These are phyloP conservation scores for Lactarius hatsudake DNA, from an alignment of 768 basidiomycete genomes.

Conservation along the genomic window DNA sequence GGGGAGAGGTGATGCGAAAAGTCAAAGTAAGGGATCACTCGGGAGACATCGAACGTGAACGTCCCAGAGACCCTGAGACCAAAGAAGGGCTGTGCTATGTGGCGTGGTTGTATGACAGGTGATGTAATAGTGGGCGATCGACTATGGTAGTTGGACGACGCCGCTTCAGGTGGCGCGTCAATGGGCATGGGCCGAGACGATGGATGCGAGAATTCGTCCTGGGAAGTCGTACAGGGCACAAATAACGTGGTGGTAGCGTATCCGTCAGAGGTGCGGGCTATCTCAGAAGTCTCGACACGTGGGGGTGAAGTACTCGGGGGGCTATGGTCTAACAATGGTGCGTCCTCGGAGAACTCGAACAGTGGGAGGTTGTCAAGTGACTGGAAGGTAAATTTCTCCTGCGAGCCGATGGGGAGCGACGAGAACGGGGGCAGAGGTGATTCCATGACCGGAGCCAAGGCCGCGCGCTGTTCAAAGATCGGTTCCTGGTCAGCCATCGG, in stretches of 20 bases:
- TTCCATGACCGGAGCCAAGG: background rate
- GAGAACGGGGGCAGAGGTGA: background rate
- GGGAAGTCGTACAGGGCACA: background rate
- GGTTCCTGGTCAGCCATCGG: background rate
- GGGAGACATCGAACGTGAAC: background rate
- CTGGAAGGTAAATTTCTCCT: background rate
- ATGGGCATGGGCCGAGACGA: background rate
- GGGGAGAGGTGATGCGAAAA: background rate
- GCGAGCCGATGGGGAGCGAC: background rate
- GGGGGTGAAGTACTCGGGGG: background rate
- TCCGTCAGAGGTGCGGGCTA: background rate
- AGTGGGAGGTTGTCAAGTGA: background rate
- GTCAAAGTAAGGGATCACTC: background rate
- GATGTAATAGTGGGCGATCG: background rate
- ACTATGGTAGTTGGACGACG: background rate
- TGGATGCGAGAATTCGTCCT: background rate
- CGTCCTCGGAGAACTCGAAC: background rate
- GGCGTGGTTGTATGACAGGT: background rate
- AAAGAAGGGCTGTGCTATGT: background rate
- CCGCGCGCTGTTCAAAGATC: too few species aligned
- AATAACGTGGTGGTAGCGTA: background rate
- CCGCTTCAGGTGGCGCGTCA: background rate
- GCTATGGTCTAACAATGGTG: background rate
- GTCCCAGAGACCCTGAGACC: background rate
- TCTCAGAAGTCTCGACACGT: background rate